phyloP scores from a whole-genome alignment of 2,329 filamentous ascomycete genomes.

The Monosporascus cannonballus region DNA sequence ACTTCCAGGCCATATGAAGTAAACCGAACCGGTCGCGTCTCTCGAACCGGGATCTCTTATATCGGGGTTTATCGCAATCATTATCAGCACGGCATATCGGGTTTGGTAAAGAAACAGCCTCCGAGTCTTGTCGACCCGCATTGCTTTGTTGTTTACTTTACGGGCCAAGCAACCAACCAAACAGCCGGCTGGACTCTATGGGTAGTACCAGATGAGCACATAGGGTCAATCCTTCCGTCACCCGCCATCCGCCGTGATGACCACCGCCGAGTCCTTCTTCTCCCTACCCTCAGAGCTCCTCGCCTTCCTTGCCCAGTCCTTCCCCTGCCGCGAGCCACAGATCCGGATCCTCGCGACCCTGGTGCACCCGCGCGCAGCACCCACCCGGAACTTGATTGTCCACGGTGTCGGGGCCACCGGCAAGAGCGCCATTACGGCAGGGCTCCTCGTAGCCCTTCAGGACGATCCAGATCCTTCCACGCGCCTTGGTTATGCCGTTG shows the following conservation, averaged over 20 bases:
- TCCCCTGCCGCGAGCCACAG: slow-evolving; percentile 53
- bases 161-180: too few relatives aligned
- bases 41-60: too few relatives aligned
- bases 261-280: slow-evolving; percentile 36
- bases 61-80: too few relatives aligned
- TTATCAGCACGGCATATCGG: too few relatives aligned
- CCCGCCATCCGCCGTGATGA: not conserved
- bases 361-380: slow-evolving; percentile 58
- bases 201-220: not conserved
- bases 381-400: slow-evolving; percentile 67
- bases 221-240: not conserved
- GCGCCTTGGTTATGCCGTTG: slow-evolving; percentile 50
- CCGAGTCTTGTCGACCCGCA: too few relatives aligned
- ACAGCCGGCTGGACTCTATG: slow-evolving; percentile 13
- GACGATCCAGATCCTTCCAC: slow-evolving; percentile 34
- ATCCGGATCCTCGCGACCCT: slow-evolving; percentile 53
- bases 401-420: slow-evolving; percentile 84
- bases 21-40: too few relatives aligned
- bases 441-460: slow-evolving; percentile 49
- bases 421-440: slow-evolving; percentile 66
- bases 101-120: too few relatives aligned
- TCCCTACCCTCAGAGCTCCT: slow-evolving; percentile 46
- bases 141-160: too few relatives aligned
- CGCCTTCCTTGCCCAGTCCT: slow-evolving; percentile 38
- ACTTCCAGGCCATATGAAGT: too few relatives aligned